Conservation (phyloP, 1,284 basidiomycete species). For the Trametes polyzona region DNA sequence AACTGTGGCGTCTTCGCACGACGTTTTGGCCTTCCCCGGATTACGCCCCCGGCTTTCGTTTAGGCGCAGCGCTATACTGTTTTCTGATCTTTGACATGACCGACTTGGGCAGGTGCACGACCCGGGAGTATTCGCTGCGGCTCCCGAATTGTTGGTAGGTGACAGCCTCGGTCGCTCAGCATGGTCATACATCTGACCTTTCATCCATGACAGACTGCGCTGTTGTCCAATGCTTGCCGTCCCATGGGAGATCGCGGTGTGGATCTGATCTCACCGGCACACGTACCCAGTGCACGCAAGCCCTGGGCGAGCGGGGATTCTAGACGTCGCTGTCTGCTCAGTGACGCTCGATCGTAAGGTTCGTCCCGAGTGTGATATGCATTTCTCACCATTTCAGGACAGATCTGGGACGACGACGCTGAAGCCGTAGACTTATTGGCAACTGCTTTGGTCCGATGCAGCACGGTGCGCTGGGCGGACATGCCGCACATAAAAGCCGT, state of each 20-base stretch:
- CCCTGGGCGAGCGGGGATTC: background rate
- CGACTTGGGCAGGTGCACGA: background rate
- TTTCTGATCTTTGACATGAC: slow-evolving; percentile 1
- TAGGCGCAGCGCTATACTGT: background rate
- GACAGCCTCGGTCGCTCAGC: slow-evolving; percentile 1
- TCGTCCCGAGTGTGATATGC: slow-evolving; percentile 3
- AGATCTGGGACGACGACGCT: slow-evolving; percentile 2
- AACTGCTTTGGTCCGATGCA: background rate
- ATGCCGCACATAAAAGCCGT: slow-evolving; percentile 11
- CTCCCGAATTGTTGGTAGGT: slow-evolving; percentile 11
- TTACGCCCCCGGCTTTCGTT: background rate
- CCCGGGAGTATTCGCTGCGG: slow-evolving; percentile 5
- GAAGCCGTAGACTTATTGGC: background rate
- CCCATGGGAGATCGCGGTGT: background rate
- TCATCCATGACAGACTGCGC: slow-evolving; percentile 7
- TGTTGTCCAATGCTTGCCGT: background rate
- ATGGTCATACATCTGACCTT: slow-evolving; percentile 2
- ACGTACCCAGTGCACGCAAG: background rate
- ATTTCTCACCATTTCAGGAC: slow-evolving; percentile 8
- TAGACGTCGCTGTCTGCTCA: background rate
- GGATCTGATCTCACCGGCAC: background rate
- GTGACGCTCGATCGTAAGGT: slow-evolving; percentile 5
- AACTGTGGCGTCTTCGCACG: background rate
- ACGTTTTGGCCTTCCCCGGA: slow-evolving; percentile 1
- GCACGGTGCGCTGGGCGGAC: background rate